A percentile compares a stretch with the other conserved stretches of the same genome.
Evolutionary conservation across 306 rosid species (phyloP).

Genomic region (Inga oerstediana): DNA sequence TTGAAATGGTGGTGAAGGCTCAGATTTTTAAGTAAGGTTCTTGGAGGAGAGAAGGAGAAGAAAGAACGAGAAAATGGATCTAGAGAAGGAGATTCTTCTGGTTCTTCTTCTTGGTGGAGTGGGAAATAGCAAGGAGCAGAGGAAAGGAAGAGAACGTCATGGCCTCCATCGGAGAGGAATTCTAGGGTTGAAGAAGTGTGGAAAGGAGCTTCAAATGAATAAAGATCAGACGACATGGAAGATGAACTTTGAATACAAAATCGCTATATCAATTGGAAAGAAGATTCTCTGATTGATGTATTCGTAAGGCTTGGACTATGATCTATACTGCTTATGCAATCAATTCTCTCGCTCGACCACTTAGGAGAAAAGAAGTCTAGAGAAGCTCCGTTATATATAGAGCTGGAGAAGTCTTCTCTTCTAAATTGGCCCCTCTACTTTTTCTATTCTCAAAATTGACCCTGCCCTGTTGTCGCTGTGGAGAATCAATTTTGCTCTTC

Average conservation of each 20-base stretch:
- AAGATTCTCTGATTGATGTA: background rate
- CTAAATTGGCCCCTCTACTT: conserved; percentile 19
- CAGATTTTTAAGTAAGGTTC: conserved; percentile 43
- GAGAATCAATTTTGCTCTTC: too few species aligned
- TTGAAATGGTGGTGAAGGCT: conserved; percentile 39
- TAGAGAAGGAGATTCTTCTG: conserved; percentile 26
- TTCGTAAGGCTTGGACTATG: background rate
- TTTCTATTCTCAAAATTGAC: conserved; percentile 10
- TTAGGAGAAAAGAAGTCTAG: conserved; percentile 30
- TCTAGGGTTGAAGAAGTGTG: conserved; percentile 48
- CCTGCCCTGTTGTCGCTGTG: too few species aligned
- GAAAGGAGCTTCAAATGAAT: conserved; percentile 35
- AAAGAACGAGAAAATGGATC: conserved; percentile 45
- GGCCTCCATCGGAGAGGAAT: conserved; percentile 41
- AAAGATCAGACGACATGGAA: conserved; percentile 82
- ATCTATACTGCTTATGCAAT: background rate
- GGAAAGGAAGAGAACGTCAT: conserved; percentile 47
- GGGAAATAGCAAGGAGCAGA: conserved; percentile 39
- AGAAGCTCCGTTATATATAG: conserved; percentile 31
- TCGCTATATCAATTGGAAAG: background rate
- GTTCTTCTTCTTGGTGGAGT: conserved; percentile 11
- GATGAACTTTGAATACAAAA: conserved; percentile 15
- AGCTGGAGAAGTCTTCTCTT: background rate
- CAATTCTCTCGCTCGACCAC: background rate
- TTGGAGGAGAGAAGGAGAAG: conserved; percentile 60